Base-by-base conservation (phyloP, 805 yeast genomes). In the Saccharomycopsis sp. region DNA sequence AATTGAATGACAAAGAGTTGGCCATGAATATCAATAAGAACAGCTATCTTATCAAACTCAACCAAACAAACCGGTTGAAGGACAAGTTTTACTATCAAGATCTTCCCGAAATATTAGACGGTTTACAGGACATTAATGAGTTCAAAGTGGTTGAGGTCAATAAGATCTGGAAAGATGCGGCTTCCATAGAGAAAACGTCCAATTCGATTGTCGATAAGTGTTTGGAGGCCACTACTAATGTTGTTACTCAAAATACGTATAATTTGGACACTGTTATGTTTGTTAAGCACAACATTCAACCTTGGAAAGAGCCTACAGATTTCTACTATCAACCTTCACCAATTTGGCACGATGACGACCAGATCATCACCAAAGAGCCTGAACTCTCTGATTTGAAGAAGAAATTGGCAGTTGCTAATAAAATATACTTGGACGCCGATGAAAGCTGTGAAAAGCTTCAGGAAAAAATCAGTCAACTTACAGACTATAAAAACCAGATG, bases 281-380 rank as follows among this genome's bases (percentile, higher is more conserved):
- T 71, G 84, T 91, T 58, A 91, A 91, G 67, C 99, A 94, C 72
- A 94, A 94, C 69, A 62, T 79, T 24, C 72, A 73, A 19, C 75
- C 75, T 15, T 94, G 97, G 97, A 77, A 77, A 52, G 97, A 91
- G 65, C 98, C 97, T 0, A 75, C 75, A 3, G 98, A 93, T 72
- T 89, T 87, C 68, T 78, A 82, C 64, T 94, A 87, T 67, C 80
- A 88, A 62, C 97, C 98, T 1, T 85, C 96, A 24, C 85, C 91
- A 34, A 86, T 94, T 49, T 94, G 99, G 99, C 98, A 93, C 72
- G 99, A 94, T 67, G 97, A 94, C 71, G 97, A 90, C 63, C 74
- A 80, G 41, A 78, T 88, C 66, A 77, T 86, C 62, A 78, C 83
- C 1, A 78, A 80, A 51, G 84, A 80, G 49, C 78, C 77, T 3